Conservation (phyloP, 2,329 filamentous ascomycete species). For the Epichloe amarillans region DNA sequence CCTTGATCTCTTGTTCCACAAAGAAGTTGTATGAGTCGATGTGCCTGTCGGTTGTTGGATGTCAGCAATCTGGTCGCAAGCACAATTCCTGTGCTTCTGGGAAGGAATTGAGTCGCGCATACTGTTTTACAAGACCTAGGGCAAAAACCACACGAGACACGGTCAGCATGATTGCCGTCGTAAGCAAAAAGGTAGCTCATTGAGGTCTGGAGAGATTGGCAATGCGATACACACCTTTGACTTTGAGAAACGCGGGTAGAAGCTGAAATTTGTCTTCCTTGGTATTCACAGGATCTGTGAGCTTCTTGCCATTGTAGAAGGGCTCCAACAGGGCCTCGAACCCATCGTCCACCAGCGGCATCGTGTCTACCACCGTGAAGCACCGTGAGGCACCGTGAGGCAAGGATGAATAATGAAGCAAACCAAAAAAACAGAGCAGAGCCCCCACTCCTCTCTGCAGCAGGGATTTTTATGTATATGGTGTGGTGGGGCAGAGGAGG, state of each 20-base stretch:
- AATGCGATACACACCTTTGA: slow-evolving; percentile 49
- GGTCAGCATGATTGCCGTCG: not conserved
- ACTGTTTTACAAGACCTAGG: slow-evolving; percentile 72
- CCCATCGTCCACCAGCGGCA: slow-evolving; percentile 46
- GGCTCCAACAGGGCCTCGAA: slow-evolving; percentile 55
- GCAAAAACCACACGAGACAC: not conserved
- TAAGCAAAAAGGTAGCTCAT: not conserved
- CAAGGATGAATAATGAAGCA: slow-evolving; percentile 14
- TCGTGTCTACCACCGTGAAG: slow-evolving; percentile 17
- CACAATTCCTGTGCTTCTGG: not conserved
- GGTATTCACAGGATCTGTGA: slow-evolving; percentile 50
- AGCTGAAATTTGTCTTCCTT: slow-evolving; percentile 91
- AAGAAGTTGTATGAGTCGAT: slow-evolving; percentile 99
- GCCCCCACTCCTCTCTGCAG: too few species aligned
- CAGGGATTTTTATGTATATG: too few species aligned
- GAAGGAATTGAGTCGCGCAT: slow-evolving; percentile 14
- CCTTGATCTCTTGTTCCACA: slow-evolving; percentile 89
- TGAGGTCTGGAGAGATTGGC: slow-evolving; percentile 9
- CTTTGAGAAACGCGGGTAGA: slow-evolving; percentile 91
- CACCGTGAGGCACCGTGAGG: not conserved
- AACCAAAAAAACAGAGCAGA: too few species aligned
- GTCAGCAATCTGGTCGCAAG: slow-evolving; percentile 2
- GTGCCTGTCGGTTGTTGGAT: slow-evolving; percentile 35
- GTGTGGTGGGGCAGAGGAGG: not conserved
- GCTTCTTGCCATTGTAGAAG: slow-evolving; percentile 55